These are phyloP conservation scores for Colletotrichum sp. DNA, from an alignment of 2,329 filamentous ascomycete species.

Conservation along the genomic window DNA sequence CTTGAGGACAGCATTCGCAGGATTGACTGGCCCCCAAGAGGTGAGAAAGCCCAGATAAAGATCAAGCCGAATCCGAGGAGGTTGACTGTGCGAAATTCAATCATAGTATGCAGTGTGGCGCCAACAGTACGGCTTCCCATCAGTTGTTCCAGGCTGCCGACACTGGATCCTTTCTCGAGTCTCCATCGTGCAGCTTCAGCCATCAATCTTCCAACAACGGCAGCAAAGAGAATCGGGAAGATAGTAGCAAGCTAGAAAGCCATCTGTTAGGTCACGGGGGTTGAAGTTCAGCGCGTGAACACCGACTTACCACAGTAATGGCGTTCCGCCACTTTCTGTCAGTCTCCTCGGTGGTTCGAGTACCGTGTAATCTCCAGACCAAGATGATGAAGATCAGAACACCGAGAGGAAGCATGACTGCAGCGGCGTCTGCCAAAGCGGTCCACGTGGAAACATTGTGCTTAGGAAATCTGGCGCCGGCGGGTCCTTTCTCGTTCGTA, in stretches of 20 bases:
- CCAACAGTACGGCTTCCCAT: constrained; percentile 34
- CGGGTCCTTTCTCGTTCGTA: neutral
- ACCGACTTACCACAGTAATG: neutral
- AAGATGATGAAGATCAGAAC: neutral
- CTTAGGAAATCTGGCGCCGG: neutral
- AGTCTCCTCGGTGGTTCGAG: neutral
- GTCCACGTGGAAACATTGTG: neutral
- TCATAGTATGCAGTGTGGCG: constrained; percentile 28
- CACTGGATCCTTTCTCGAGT: constrained; percentile 30
- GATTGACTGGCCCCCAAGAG: constrained; percentile 31
- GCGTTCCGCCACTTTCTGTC: neutral
- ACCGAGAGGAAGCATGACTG: neutral
- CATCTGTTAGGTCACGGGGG: neutral
- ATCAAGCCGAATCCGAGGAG: constrained; percentile 27
- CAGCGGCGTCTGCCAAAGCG: neutral
- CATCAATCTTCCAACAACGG: constrained; percentile 29
- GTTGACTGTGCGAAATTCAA: constrained; percentile 30
- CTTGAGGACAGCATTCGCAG: constrained; percentile 20
- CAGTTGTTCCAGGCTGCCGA: constrained; percentile 31
- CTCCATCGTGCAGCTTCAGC: constrained; percentile 29
- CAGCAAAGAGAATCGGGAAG: constrained; percentile 34
- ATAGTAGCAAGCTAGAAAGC: constrained; percentile 23
- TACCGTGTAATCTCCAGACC: neutral
- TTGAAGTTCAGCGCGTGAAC: neutral
- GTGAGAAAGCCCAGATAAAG: constrained; percentile 32